These are phyloP conservation scores for Chytriomyces sp. DNA, from an alignment of 192 early-diverging fungal genomes.

Conservation along the genomic window DNA sequence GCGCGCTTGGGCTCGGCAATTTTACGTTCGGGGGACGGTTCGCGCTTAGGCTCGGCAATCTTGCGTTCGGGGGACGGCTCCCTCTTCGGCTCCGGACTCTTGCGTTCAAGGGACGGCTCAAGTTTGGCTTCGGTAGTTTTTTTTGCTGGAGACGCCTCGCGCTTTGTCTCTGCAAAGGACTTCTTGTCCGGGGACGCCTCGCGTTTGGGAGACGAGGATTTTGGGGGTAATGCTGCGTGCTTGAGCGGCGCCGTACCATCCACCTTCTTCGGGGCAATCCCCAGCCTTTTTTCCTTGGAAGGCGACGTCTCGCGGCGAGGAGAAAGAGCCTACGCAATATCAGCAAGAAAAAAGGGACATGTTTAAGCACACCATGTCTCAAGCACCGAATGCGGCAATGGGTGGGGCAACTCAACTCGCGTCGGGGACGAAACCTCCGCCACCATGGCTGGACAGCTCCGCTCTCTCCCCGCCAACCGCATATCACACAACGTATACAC, in stretches of 20 bases:
- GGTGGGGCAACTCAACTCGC: too few species aligned
- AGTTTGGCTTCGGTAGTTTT: neutral
- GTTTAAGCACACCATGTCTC: neutral
- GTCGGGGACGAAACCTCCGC: too few species aligned
- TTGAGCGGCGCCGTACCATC: too few species aligned
- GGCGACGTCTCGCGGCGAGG: neutral
- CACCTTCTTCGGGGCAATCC: too few species aligned
- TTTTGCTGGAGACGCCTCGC: conserved; percentile 1
- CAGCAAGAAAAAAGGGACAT: too few species aligned
- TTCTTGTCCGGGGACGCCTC: neutral
- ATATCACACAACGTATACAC: conserved; percentile 7
- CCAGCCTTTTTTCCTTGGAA: neutral
- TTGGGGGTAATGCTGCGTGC: too few species aligned
- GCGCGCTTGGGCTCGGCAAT: neutral
- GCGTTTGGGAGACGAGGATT: neutral
- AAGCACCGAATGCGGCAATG: neutral
- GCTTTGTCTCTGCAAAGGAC: neutral
- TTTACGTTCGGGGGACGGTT: too few species aligned
- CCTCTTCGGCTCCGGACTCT: neutral
- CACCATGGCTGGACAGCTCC: neutral
- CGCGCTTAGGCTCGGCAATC: too few species aligned
- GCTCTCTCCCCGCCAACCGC: neutral
- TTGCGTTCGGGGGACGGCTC: neutral
- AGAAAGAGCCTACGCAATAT: neutral
- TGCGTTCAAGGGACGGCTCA: neutral